Conservation (phyloP, 352 stramenopile species). For the Peronospora farinosa region DNA sequence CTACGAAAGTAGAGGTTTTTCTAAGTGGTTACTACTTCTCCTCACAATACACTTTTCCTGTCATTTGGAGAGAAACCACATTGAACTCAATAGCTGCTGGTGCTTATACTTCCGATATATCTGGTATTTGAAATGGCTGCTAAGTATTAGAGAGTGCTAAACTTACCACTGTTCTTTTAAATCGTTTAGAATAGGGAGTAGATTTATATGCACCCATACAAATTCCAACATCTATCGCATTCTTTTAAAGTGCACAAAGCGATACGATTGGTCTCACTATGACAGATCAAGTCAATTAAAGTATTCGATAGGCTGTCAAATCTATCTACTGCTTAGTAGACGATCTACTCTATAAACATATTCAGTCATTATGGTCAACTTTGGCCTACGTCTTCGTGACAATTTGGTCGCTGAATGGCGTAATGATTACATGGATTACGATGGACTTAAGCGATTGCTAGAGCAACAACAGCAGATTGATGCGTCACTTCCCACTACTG, state of each 20-base stretch:
- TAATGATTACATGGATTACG: constrained; percentile 87
- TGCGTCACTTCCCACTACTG: constrained; percentile 20
- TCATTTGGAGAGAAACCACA: neutral
- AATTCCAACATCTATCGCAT: neutral
- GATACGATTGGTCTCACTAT: neutral
- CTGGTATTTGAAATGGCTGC: too few relatives aligned
- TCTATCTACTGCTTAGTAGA: neutral
- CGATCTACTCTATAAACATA: neutral
- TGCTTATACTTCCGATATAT: too few relatives aligned
- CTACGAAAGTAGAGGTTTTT: constrained; percentile 49
- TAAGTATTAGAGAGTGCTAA: too few relatives aligned
- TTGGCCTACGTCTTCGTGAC: constrained; percentile 64
- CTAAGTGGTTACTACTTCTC: neutral
- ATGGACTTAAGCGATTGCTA: constrained; percentile 79
- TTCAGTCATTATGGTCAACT: constrained; percentile 54
- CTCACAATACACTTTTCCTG: neutral
- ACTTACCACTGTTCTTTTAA: too few relatives aligned
- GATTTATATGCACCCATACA: neutral
- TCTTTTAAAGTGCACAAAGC: too few relatives aligned
- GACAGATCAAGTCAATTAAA: constrained; percentile 8
- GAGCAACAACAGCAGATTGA: constrained; percentile 52
- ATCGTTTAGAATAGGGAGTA: neutral
- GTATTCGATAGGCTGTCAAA: constrained; percentile 10
- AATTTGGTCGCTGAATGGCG: constrained; percentile 87
- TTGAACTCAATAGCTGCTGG: constrained; percentile 1